Conservation (phyloP, 345 rosid genomes). For the Gossypium stocksii region DNA sequence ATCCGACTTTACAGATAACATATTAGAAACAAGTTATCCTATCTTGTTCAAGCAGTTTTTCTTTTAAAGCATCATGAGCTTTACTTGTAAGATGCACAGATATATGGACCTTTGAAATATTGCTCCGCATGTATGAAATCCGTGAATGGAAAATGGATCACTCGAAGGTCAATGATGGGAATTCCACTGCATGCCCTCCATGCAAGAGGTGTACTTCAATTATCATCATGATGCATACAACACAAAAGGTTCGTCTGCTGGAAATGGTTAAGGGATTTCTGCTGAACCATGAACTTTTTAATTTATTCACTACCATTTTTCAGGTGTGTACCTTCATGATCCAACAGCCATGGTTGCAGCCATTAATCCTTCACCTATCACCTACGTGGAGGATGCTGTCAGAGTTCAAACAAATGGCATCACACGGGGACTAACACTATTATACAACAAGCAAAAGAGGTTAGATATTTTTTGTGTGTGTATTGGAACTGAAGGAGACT, state of each 20-base stretch:
- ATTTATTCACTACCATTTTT: conserved; percentile 12
- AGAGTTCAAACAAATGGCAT: conserved; percentile 90
- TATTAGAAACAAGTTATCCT: too few species aligned
- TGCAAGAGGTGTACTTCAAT: conserved; percentile 61
- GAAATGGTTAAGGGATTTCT: neutral
- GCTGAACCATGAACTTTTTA: neutral
- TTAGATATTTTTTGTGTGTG: conserved; percentile 15
- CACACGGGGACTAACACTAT: conserved; percentile 65
- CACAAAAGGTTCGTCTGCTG: conserved; percentile 43
- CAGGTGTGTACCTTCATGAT: conserved; percentile 96
- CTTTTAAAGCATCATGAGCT: too few species aligned
- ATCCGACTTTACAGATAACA: too few species aligned
- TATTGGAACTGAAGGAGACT: neutral
- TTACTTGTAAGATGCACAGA: too few species aligned
- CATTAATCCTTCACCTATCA: conserved; percentile 68
- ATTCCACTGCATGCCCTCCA: too few species aligned
- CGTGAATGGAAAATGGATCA: too few species aligned
- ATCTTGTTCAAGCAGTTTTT: too few species aligned
- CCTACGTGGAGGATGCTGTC: conserved; percentile 67
- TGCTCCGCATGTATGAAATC: too few species aligned
- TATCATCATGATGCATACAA: conserved; percentile 66
- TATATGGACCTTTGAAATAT: too few species aligned
- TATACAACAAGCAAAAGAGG: conserved; percentile 70
- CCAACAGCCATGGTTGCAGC: conserved; percentile 77
- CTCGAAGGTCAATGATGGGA: too few species aligned